These are phyloP conservation scores for Ilex asprella DNA, from an alignment of 257 asterid species.

Conservation along the genomic window DNA sequence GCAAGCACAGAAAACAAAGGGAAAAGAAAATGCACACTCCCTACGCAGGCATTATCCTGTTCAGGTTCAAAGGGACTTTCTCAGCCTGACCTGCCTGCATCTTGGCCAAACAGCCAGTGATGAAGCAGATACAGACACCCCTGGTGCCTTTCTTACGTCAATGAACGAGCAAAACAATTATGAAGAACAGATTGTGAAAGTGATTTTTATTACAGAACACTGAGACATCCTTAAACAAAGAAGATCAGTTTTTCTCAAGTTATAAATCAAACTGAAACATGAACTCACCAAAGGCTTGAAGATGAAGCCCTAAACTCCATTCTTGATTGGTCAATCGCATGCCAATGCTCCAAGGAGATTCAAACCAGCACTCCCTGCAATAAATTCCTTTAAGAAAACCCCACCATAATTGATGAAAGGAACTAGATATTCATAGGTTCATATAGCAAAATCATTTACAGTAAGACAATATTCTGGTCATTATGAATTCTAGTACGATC, in stretches of 20 bases:
- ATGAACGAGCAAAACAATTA: neutral
- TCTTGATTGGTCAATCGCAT: conserved; percentile 17
- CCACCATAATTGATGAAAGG: neutral
- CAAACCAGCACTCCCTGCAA: conserved; percentile 20
- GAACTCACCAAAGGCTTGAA: conserved; percentile 46
- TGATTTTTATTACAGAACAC: conserved; percentile 10
- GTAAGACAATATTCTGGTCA: neutral
- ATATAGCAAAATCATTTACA: too few species aligned
- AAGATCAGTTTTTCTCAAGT: conserved; percentile 14
- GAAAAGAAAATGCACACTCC: conserved; percentile 3
- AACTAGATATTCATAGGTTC: neutral
- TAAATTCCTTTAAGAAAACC: conserved; percentile 1
- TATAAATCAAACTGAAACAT: conserved; percentile 37
- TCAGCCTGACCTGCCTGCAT: conserved; percentile 11
- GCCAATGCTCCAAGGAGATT: conserved; percentile 14
- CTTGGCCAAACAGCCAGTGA: conserved; percentile 26
- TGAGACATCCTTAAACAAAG: conserved; percentile 20
- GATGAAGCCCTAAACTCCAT: conserved; percentile 23
- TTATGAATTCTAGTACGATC: neutral
- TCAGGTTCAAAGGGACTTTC: conserved; percentile 7
- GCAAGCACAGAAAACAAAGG: neutral
- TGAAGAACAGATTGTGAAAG: conserved; percentile 7
- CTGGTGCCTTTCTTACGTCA: conserved; percentile 2
- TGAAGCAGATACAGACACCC: conserved; percentile 7
- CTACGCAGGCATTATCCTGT: conserved; percentile 6